Evolutionary conservation across 2,329 filamentous ascomycete genomes (phyloP).

Genomic region (Venturia nashicola): DNA sequence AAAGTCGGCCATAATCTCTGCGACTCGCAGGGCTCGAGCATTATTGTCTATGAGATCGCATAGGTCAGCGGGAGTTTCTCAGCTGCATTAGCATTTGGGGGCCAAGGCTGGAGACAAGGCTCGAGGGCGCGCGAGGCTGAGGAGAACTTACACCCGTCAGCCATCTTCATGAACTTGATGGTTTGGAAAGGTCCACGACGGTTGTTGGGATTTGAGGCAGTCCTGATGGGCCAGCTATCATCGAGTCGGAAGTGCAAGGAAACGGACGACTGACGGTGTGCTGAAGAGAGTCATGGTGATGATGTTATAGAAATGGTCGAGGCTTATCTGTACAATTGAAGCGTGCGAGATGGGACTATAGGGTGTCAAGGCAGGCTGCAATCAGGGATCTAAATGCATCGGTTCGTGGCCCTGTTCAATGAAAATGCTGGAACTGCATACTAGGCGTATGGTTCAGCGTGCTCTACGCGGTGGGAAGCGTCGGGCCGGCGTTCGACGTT

Average conservation of each 20-base stretch:
- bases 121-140: neutral
- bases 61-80: neutral
- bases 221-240: neutral
- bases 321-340: conserved; percentile 4
- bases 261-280: neutral
- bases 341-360: neutral
- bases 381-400: conserved; percentile 1
- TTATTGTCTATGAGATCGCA: conserved; percentile 32
- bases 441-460: conserved; percentile 7
- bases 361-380: conserved; percentile 5
- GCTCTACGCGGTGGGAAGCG: neutral
- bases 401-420: conserved; percentile 3
- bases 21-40: conserved; percentile 48
- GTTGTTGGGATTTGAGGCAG: neutral
- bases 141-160: conserved; percentile 9
- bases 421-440: neutral
- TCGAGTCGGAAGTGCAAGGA: neutral
- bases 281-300: neutral
- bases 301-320: neutral
- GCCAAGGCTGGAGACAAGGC: conserved; percentile 2
- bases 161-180: neutral
- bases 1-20: conserved; percentile 53
- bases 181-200: neutral
- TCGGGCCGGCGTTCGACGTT: neutral
- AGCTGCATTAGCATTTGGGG: neutral